phyloP scores from a whole-genome alignment of 768 basidiomycete species.

The Leucocoprinus sp. region DNA sequence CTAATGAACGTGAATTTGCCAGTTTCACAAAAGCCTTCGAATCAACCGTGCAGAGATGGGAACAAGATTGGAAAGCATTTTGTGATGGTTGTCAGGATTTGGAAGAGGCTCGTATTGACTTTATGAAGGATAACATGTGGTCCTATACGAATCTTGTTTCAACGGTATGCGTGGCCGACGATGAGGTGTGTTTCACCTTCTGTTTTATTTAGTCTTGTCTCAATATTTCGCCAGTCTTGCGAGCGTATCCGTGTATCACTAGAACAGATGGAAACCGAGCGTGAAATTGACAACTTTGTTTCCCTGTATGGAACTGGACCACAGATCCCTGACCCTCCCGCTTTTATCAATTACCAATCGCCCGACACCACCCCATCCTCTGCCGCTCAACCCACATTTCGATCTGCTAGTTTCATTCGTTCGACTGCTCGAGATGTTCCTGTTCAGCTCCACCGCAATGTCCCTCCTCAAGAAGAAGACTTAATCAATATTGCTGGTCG shows the following conservation, averaged over 20 bases:
- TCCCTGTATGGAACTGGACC: conserved; percentile 83
- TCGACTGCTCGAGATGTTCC: conserved; percentile 33
- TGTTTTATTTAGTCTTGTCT: conserved; percentile 1
- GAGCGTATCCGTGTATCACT: conserved; percentile 81
- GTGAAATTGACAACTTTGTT: conserved; percentile 87
- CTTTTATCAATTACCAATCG: conserved; percentile 75
- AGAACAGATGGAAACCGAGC: conserved; percentile 82
- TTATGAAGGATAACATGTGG: conserved; percentile 95
- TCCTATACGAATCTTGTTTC: conserved; percentile 95
- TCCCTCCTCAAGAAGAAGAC: conserved; percentile 32
- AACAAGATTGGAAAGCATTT: conserved; percentile 88
- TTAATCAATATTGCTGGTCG: conserved; percentile 58
- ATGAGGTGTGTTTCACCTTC: conserved; percentile 56
- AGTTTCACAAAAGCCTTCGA: conserved; percentile 75
- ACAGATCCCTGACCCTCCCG: conserved; percentile 79
- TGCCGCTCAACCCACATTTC: conserved; percentile 46
- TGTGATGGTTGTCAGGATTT: conserved; percentile 94
- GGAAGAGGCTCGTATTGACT: conserved; percentile 90
- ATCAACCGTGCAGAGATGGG: conserved; percentile 82
- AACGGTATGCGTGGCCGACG: conserved; percentile 89
- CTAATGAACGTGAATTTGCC: conserved; percentile 89
- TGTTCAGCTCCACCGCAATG: conserved; percentile 7
- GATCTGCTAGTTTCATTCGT: conserved; percentile 46
- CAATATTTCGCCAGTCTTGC: conserved; percentile 56
- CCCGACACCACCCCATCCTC: conserved; percentile 58